Evolutionary conservation across 805 yeast genomes (phyloP).

Genomic region (Wickerhamomyces canadensis): DNA sequence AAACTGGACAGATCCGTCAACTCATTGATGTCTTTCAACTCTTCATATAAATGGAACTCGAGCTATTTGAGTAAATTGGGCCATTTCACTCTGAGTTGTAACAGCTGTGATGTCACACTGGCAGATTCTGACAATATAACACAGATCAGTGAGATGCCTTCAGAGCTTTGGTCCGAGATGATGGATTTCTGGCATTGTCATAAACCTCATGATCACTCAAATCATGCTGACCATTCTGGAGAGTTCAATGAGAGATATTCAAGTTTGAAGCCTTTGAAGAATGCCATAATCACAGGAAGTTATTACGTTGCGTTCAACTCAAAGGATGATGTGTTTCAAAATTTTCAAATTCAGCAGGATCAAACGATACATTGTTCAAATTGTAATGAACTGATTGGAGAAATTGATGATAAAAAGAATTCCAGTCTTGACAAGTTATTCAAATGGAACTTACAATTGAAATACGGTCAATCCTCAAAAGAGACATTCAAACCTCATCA

Average conservation of each 20-base stretch:
- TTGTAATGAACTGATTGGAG: slow-evolving; percentile 40
- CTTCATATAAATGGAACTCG: slow-evolving; percentile 37
- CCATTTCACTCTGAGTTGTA: slow-evolving; percentile 29
- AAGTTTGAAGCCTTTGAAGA: slow-evolving; percentile 36
- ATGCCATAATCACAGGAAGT: slow-evolving; percentile 47
- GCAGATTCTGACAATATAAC: slow-evolving; percentile 27
- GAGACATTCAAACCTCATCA: slow-evolving; percentile 32
- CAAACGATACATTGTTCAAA: slow-evolving; percentile 26
- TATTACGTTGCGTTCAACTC: slow-evolving; percentile 37
- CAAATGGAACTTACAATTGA: slow-evolving; percentile 52
- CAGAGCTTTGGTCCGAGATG: slow-evolving; percentile 89
- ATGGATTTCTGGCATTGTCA: slow-evolving; percentile 99
- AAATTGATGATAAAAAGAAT: slow-evolving; percentile 26
- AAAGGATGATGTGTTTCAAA: slow-evolving; percentile 4
- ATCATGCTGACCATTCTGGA: too few relatives aligned
- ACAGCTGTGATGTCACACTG: slow-evolving; percentile 24
- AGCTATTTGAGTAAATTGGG: slow-evolving; percentile 29
- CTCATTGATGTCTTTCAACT: slow-evolving; percentile 17
- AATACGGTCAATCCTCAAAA: slow-evolving; percentile 7
- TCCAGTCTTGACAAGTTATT: slow-evolving; percentile 33
- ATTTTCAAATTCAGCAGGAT: slow-evolving; percentile 4
- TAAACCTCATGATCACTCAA: slow-evolving; percentile 43
- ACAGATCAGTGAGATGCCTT: slow-evolving; percentile 65
- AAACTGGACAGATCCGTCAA: slow-evolving; percentile 16
- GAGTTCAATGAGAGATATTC: slow-evolving; percentile 29